Evolutionary conservation across 163 green algal genomes (phyloP), one percentile per base, ranked within the genome.

Genomic region (Chloromonas sp.): DNA sequence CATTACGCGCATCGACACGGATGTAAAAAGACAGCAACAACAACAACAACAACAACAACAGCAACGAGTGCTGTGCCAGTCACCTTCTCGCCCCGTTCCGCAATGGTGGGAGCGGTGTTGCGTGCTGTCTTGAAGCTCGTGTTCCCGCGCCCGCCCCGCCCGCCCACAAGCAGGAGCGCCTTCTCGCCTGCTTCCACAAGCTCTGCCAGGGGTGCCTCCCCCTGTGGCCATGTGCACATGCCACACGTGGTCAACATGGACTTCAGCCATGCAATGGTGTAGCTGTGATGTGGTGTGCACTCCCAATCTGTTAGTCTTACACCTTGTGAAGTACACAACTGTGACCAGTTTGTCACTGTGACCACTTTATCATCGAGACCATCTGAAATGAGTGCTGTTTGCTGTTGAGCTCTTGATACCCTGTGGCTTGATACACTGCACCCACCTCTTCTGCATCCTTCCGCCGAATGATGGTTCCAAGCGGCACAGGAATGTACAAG

Each of bases 71-170:
- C 36, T 36, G 36, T 36, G 36, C 36, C 36, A 36, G 36, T 36
- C 66, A 84, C 81, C 82, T 84, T 84, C 89, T 94, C 91, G 0
- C 92, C 92, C 57, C 91, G 90, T 87, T 98, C 95, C 1, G 93
- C 93, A 3, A 98, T 91, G 58, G 92, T 88, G n/a, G 95, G 95
- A 60, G 94, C 93, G 0, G 92, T 94, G 87, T 94, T 92, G 36
- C 90, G 85, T 0, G 81, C 79, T 14, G 94, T 96, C 86, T 98
- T 98, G 91, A 99, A 99, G n/a, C 91, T 92, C 36, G 92, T 89
- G 90, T 99, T 99, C 81, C 96, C 96, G n/a, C 96, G 89, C 1
- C 86, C 86, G n/a, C 96, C 96, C 0, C 95, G 87, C 0, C 97
- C 97, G 3, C 96, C 97, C 13, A 90, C 82, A 8, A 92, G 66